Evolutionary conservation across 371 early-diverging fungal species (phyloP).

Genomic region (Basidiobolus heterosporus): DNA sequence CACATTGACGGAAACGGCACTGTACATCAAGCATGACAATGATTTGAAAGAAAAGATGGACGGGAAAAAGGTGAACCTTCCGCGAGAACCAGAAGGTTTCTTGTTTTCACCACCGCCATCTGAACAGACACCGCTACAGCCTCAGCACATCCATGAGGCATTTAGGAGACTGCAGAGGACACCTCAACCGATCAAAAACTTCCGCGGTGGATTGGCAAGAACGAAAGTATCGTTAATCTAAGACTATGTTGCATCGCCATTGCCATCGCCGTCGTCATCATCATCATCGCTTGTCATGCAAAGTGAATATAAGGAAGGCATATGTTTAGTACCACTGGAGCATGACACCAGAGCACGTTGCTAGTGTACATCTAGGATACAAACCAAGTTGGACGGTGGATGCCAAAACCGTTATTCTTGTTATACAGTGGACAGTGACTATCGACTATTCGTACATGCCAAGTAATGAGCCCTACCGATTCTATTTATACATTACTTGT

Average conservation of each 20-base stretch:
- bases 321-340: too few relatives aligned
- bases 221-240: constrained; percentile 60
- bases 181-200: constrained; percentile 55
- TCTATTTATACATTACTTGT: too few relatives aligned
- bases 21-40: constrained; percentile 44
- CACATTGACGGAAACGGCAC: constrained; percentile 70
- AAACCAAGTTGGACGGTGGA: too few relatives aligned
- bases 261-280: too few relatives aligned
- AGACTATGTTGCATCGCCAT: neutral
- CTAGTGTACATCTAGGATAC: too few relatives aligned
- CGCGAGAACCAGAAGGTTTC: constrained; percentile 14
- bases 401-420: too few relatives aligned
- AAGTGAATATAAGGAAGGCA: too few relatives aligned
- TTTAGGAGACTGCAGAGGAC: constrained; percentile 59
- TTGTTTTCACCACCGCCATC: constrained; percentile 64
- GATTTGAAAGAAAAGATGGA: constrained; percentile 2
- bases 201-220: constrained; percentile 56
- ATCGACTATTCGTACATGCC: too few relatives aligned
- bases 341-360: too few relatives aligned
- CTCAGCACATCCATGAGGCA: constrained; percentile 81
- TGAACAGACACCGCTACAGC: constrained; percentile 62
- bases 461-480: too few relatives aligned
- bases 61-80: constrained; percentile 3
- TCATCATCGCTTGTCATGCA: too few relatives aligned
- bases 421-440: too few relatives aligned